A percentile compares a stretch with the other conserved stretches of the same genome.
Evolutionary conservation across 352 stramenopile genomes (phyloP).

Genomic region (Globisporangium orthogonon): DNA sequence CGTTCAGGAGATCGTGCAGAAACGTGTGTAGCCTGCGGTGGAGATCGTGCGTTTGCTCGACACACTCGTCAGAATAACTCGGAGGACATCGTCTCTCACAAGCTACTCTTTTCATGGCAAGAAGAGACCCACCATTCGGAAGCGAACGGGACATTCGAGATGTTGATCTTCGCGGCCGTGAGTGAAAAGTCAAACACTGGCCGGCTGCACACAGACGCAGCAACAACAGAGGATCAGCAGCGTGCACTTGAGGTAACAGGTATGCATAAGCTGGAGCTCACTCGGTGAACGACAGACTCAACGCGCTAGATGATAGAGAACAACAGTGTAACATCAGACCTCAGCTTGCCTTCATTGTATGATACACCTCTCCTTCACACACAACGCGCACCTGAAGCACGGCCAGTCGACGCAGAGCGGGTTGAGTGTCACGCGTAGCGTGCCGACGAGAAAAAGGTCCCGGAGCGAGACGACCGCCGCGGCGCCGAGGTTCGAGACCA

Average conservation of each 20-base stretch:
- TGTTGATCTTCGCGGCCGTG: constrained; percentile 80
- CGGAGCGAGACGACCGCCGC: constrained; percentile 48
- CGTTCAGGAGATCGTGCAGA: constrained; percentile 62
- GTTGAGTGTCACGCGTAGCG: constrained; percentile 64
- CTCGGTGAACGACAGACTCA: constrained; percentile 72
- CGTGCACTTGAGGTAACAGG: background rate
- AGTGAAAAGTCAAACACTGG: constrained; percentile 73
- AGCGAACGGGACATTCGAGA: constrained; percentile 72
- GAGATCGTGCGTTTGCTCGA: too few relatives aligned
- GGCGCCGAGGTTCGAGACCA: constrained; percentile 57
- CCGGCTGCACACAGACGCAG: constrained; percentile 23
- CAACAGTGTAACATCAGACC: too few relatives aligned
- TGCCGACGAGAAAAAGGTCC: constrained; percentile 64
- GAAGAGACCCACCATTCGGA: constrained; percentile 50
- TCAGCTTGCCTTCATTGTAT: background rate
- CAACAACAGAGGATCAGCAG: background rate
- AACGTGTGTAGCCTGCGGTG: constrained; percentile 61
- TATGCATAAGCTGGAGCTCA: constrained; percentile 11
- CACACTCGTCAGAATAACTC: background rate
- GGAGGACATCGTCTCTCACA: background rate
- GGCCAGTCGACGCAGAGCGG: constrained; percentile 62
- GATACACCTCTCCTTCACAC: background rate
- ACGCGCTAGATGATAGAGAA: constrained; percentile 13
- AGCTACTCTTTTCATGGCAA: too few relatives aligned
- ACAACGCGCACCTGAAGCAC: constrained; percentile 38